Evolutionary conservation across 306 rosid species (phyloP), one percentile per base, ranked within the genome.

Genomic region (Castanea mollissima): DNA sequence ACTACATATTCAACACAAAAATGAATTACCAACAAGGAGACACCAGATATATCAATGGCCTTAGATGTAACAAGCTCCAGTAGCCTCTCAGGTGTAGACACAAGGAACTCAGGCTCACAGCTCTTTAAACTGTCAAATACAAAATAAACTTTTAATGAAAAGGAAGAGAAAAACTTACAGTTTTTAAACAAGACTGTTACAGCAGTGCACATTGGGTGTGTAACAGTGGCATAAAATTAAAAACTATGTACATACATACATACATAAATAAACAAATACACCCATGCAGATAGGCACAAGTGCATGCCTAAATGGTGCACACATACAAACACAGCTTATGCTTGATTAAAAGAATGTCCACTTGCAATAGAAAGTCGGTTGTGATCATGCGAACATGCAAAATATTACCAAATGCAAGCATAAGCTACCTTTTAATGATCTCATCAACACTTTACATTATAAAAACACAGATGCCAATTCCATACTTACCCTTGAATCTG

Each of bases 71-170:
- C 88, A 79, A 95, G 97, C 86, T 93, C 93, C 88, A 93, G 72
- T 71, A 95, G 97, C 84, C 99, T 95, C 90, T 88, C 99, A 52
- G 99, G 96, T 72, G 99, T 93, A 79, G 98, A 74, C 79, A 95
- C 91, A 74, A 95, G 92, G 79, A 95, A 87, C 88, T 95, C 99
- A 71, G 99, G 99, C 82, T 95, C 99, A 44, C 98, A 92, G 86
- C 87, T 89, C 84, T 82, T 89, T 79, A 92, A 81, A 68, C 99
- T 95, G 87, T 83, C 74, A 44, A 69, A 80, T 71, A 79, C 44
- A 75, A 84, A 68, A 62, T 38, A 83, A 63, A 74, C n/a, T 65
- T 73, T 49, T 62, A 73, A 79, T 82, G 62, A 82, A 85, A 76
- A 82, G 71, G 6, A 35, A 68, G 27, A 35, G 27, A 9, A 34